A percentile compares a stretch with the other conserved stretches of the same genome.
Conservation (phyloP, 805 yeast genomes). For the Novakomyces olei region DNA sequence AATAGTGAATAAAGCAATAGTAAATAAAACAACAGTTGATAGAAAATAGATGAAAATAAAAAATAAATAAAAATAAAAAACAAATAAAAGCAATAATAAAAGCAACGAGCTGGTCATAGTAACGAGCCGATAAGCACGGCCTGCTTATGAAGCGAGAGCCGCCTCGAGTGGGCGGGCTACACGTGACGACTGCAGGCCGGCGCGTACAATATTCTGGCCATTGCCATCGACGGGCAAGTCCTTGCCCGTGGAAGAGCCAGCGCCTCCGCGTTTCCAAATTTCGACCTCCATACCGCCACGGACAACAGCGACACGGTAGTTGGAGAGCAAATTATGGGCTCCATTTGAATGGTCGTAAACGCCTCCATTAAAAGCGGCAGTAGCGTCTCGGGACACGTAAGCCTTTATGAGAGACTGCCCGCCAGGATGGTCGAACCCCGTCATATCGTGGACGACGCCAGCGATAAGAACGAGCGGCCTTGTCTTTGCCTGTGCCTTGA, state of each 20-base stretch:
- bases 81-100: not conserved
- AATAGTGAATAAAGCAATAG: not conserved
- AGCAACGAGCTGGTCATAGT: not conserved
- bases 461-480: constrained; percentile 59
- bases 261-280: constrained; percentile 50
- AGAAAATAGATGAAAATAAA: not conserved
- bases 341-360: constrained; percentile 87
- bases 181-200: constrained; percentile 37
- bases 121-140: constrained; percentile 1
- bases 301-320: constrained; percentile 78
- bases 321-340: constrained; percentile 71
- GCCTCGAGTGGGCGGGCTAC: constrained; percentile 28
- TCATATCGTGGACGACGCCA: constrained; percentile 81
- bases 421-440: constrained; percentile 91
- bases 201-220: constrained; percentile 34
- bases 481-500: constrained; percentile 27
- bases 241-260: constrained; percentile 5
- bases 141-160: constrained; percentile 16
- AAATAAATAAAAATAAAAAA: not conserved
- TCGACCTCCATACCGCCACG: constrained; percentile 63
- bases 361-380: constrained; percentile 85
- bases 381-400: constrained; percentile 81
- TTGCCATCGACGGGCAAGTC: constrained; percentile 37
- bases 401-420: constrained; percentile 58
- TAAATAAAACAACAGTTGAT: not conserved